Conservation (phyloP, 2,329 filamentous ascomycete species). For the Pseudogymnoascus sp. region DNA sequence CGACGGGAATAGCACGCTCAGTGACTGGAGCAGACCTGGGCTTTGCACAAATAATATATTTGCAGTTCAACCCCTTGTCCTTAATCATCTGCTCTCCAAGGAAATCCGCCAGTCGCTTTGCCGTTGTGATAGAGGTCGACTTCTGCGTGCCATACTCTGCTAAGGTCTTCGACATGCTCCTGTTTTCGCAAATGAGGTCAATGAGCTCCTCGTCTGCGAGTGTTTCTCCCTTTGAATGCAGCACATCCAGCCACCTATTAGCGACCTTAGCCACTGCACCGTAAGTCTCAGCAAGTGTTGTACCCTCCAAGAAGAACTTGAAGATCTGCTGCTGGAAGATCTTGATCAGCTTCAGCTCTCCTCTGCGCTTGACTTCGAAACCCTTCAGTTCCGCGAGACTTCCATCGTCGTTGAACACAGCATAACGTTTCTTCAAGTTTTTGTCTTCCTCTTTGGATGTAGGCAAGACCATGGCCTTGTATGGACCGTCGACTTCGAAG, state of each 20-base stretch:
- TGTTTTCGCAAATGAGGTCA: constrained; percentile 99
- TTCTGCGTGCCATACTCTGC: constrained; percentile 96
- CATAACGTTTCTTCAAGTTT: constrained; percentile 98
- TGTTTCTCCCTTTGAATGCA: constrained; percentile 80
- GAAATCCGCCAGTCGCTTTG: constrained; percentile 89
- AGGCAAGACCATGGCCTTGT: constrained; percentile 93
- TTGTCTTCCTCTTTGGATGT: constrained; percentile 99
- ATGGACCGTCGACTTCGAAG: constrained; percentile 97
- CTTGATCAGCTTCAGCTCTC: constrained; percentile 98
- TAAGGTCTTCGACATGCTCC: constrained; percentile 93
- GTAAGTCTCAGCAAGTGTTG: constrained; percentile 83
- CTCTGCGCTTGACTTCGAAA: constrained; percentile 94
- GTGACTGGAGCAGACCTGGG: constrained; percentile 89
- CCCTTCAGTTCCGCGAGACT: constrained; percentile 93
- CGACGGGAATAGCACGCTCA: constrained; percentile 86
- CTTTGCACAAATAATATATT: constrained; percentile 91
- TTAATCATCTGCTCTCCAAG: constrained; percentile 98
- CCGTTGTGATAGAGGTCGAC: constrained; percentile 98
- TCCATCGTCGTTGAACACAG: constrained; percentile 97
- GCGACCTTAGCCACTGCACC: constrained; percentile 86
- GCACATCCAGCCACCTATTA: constrained; percentile 92
- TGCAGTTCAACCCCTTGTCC: constrained; percentile 98
- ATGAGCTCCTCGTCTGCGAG: constrained; percentile 95
- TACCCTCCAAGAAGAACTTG: constrained; percentile 95
- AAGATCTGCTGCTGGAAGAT: constrained; percentile 99